Conservation (phyloP, 2,329 filamentous ascomycete genomes). For the Clarireedia homoeocarpa region DNA sequence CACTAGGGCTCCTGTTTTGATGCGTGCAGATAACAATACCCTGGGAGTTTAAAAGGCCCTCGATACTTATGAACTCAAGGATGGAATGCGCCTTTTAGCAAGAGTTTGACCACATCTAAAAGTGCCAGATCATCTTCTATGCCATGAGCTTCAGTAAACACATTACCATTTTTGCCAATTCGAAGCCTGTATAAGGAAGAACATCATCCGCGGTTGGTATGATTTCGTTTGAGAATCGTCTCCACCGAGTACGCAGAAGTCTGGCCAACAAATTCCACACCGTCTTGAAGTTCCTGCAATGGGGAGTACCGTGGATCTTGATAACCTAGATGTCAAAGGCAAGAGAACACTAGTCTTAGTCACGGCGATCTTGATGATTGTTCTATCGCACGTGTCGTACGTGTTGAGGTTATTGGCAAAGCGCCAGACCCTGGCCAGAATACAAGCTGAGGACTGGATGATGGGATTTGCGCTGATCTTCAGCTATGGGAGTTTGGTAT, state of each 20-base stretch:
- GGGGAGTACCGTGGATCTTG: background rate
- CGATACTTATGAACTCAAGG: no score
- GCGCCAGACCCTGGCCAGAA: background rate
- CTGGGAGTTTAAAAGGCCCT: no score
- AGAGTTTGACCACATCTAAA: no score
- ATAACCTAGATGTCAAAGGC: background rate
- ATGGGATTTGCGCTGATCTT: constrained; percentile 14
- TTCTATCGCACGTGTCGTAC: constrained; percentile 10
- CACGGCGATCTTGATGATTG: constrained; percentile 9
- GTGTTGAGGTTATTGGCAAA: constrained; percentile 10
- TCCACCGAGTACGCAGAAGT: background rate
- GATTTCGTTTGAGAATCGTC: background rate
- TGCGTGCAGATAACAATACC: no score
- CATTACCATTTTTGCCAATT: background rate
- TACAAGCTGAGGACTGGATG: constrained; percentile 9
- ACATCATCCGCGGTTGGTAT: background rate
- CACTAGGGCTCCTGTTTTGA: no score
- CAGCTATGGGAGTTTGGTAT: constrained; percentile 1
- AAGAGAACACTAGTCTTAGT: constrained; percentile 10
- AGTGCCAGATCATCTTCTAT: no score
- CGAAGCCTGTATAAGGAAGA: background rate
- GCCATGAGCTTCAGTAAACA: background rate
- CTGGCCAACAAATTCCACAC: background rate
- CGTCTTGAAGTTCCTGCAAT: background rate
- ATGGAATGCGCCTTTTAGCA: no score